Percentiles rank a stretch among this genome's conserved stretches.
Conservation (phyloP, 129 eudicot species). For the Lactuca saligna region DNA sequence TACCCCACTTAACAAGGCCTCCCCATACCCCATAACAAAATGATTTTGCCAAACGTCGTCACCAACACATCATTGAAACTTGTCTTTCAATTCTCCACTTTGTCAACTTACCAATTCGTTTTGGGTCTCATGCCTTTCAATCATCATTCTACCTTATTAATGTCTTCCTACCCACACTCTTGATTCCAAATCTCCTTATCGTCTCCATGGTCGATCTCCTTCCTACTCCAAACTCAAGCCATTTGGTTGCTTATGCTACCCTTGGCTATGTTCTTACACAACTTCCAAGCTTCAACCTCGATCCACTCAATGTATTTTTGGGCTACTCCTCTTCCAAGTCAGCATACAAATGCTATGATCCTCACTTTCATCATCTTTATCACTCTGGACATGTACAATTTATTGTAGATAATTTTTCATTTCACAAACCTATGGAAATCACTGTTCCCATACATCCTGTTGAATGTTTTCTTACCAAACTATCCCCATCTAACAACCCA, state of each 20-base stretch:
- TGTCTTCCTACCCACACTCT: background rate
- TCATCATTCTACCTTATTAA: background rate
- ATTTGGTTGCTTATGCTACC: background rate
- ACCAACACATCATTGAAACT: too few species aligned
- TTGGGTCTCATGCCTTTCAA: too few species aligned
- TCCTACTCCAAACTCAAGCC: background rate
- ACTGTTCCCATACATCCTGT: background rate
- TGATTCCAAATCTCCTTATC: background rate
- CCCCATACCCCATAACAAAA: too few species aligned
- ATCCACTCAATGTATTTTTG: background rate
- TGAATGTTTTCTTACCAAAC: background rate
- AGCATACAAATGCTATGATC: background rate
- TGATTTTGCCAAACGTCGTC: too few species aligned
- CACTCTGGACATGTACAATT: too few species aligned
- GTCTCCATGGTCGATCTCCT: background rate
- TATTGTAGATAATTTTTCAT: background rate
- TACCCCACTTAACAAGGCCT: too few species aligned
- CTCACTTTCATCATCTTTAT: background rate
- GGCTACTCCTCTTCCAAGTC: background rate
- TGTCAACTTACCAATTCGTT: too few species aligned
- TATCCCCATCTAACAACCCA: too few species aligned
- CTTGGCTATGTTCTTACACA: background rate
- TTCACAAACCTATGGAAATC: background rate
- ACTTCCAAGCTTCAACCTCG: background rate
- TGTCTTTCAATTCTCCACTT: too few species aligned